These are phyloP conservation scores for Santalum album DNA, from an alignment of 164 flowering plant genomes.

Conservation along the genomic window DNA sequence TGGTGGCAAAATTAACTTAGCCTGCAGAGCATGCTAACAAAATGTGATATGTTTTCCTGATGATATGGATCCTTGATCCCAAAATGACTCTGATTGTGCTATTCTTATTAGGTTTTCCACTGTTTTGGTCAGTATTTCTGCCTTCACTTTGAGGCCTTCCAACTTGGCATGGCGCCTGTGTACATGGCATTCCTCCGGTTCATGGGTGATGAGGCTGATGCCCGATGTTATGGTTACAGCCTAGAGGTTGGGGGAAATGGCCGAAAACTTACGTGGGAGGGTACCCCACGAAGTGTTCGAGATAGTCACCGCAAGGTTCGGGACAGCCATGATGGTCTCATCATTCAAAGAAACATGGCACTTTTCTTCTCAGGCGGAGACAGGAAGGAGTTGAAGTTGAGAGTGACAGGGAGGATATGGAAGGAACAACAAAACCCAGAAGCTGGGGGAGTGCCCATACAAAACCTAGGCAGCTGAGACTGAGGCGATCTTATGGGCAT, in stretches of 20 bases:
- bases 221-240: slow-evolving; percentile 76
- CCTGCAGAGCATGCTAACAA: too few relatives aligned
- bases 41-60: too few relatives aligned
- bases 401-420: slow-evolving; percentile 95
- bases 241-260: slow-evolving; percentile 92
- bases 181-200: slow-evolving; percentile 97
- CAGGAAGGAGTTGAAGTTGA: slow-evolving; percentile 79
- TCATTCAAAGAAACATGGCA: slow-evolving; percentile 88
- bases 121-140: slow-evolving; percentile 97
- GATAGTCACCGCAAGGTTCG: slow-evolving; percentile 92
- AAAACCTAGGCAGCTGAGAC: slow-evolving; percentile 70
- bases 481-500: slow-evolving; percentile 20
- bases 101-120: slow-evolving; percentile 58
- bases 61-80: too few relatives aligned
- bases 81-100: too few relatives aligned
- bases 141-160: slow-evolving; percentile 92
- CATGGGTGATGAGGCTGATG: slow-evolving; percentile 90
- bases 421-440: slow-evolving; percentile 88
- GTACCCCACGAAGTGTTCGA: slow-evolving; percentile 83
- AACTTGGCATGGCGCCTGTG: slow-evolving; percentile 82
- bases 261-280: slow-evolving; percentile 86
- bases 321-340: slow-evolving; percentile 94
- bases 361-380: slow-evolving; percentile 96
- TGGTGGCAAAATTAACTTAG: too few relatives aligned
- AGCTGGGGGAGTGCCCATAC: slow-evolving; percentile 62